Evolutionary conservation across 2,329 filamentous ascomycete genomes (phyloP), one percentile per base, ranked within the genome.

Genomic region (Trichoderma pleuroti): DNA sequence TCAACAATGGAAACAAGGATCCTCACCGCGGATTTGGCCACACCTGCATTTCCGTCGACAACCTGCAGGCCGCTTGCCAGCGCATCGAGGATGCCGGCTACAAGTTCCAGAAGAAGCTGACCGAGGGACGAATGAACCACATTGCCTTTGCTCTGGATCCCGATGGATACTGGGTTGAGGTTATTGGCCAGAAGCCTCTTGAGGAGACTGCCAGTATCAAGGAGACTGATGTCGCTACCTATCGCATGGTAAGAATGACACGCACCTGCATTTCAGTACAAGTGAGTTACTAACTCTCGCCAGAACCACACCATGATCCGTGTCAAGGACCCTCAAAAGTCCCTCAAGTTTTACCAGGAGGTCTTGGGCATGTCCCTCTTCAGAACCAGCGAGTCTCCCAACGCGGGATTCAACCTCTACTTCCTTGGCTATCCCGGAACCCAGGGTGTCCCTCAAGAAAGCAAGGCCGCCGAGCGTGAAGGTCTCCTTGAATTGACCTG

Each of bases 271-370:
- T 18, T 16, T 39, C 10, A 10, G n/a, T 8, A 5, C 5, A 52
- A 42, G 16, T 9, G 10, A 18, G 28, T 59, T 18, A 11, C 26
- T 36, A 11, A 52, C 36, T 26, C 32, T 10, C 18, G 1, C 54
- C 21, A 91, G 89, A 94, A 96, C 83, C 93, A 96, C 83, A 94
- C 92, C 70, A 98, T 98, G 96, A 88, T 99, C 75, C 92, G 96
- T 34, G 91, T 98, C 82, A 98, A 98, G 84, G 90, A 93, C 75
- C 84, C 86, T 28, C 86, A 93, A 78, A 90, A 88, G 80, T 92
- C 90, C 16, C 84, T 94, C 77, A 89, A 90, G 77, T 95, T 93
- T 80, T 95, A 95, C 82, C 87, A 95, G 80, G 93, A 98, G 8
- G 86, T 93, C 32, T 86, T 98, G 81, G 96, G 96, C 72, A 98